Evolutionary conservation across 352 stramenopile species (phyloP).

Genomic region (Thraustochytrium striatum): DNA sequence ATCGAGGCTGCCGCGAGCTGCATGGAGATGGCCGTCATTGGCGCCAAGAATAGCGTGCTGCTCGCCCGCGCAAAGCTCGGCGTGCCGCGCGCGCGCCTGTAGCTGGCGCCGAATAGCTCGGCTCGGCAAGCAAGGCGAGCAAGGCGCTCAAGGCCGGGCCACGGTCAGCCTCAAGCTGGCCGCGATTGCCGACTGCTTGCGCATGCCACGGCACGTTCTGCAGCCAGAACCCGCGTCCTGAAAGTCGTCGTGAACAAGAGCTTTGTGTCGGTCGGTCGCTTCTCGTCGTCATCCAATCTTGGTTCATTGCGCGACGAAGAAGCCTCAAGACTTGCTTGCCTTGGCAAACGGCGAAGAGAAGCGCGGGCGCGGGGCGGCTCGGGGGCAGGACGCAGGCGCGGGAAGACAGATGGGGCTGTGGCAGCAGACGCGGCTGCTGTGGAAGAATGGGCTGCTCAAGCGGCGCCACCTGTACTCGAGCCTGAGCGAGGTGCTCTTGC

Average conservation of each 20-base stretch:
- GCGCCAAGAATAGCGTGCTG: conserved; percentile 51
- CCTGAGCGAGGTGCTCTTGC: conserved; percentile 62
- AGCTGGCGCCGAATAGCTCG: not conserved
- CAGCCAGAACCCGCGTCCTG: not conserved
- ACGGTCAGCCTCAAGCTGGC: not conserved
- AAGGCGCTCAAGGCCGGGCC: not conserved
- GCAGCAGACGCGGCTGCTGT: conserved; percentile 55
- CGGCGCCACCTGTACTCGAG: conserved; percentile 60
- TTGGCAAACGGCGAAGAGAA: too few relatives aligned
- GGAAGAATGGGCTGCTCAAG: conserved; percentile 75
- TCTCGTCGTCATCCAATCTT: too few relatives aligned
- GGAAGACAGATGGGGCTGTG: too few relatives aligned
- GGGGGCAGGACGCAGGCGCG: too few relatives aligned
- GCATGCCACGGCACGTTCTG: not conserved
- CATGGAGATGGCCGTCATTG: conserved; percentile 54
- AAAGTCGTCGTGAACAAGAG: not conserved
- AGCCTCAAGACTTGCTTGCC: too few relatives aligned
- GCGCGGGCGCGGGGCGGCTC: too few relatives aligned
- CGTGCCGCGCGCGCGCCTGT: not conserved
- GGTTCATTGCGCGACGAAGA: too few relatives aligned
- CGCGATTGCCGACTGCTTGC: not conserved
- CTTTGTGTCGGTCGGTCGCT: too few relatives aligned
- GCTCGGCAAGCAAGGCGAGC: not conserved
- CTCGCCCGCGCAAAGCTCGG: not conserved
- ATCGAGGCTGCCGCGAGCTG: conserved; percentile 53